A percentile compares a stretch with the other conserved stretches of the same genome.
phyloP scores from a whole-genome alignment of 208 protist species.

The Acanthamoeba royreba region DNA sequence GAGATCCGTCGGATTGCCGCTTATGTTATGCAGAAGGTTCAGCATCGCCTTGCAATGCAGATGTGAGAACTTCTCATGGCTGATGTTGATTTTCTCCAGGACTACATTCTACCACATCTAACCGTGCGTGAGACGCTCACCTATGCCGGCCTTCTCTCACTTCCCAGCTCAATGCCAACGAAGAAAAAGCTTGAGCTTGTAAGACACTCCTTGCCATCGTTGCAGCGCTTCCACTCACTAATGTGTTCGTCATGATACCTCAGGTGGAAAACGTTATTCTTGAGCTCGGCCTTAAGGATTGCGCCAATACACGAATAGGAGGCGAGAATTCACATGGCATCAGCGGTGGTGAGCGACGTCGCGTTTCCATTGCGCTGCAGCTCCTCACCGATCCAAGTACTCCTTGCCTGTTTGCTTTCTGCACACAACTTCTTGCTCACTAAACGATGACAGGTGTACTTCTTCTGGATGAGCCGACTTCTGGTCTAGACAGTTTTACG shows the following conservation, averaged over 20 bases:
- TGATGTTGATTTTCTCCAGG: not conserved
- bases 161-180: not conserved
- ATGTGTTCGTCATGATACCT: not conserved
- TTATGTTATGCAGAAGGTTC: constrained; percentile 61
- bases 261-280: constrained; percentile 51
- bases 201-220: not conserved
- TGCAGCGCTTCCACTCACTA: not conserved
- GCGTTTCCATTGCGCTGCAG: constrained; percentile 60
- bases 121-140: constrained; percentile 60
- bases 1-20: not conserved
- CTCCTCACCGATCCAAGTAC: constrained; percentile 18
- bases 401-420: not conserved
- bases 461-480: not conserved
- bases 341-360: constrained; percentile 64
- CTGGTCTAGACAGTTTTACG: constrained; percentile 4
- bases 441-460: not conserved
- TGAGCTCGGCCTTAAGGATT: constrained; percentile 45
- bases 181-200: not conserved
- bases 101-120: constrained; percentile 27
- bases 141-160: not conserved
- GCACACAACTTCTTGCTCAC: not conserved
- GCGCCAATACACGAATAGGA: constrained; percentile 53
- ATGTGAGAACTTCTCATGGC: not conserved
- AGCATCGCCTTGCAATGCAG: not conserved
- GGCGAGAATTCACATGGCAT: constrained; percentile 59